Conservation (phyloP, 495 filamentous ascomycete species). For the Delitschia confertaspora region DNA sequence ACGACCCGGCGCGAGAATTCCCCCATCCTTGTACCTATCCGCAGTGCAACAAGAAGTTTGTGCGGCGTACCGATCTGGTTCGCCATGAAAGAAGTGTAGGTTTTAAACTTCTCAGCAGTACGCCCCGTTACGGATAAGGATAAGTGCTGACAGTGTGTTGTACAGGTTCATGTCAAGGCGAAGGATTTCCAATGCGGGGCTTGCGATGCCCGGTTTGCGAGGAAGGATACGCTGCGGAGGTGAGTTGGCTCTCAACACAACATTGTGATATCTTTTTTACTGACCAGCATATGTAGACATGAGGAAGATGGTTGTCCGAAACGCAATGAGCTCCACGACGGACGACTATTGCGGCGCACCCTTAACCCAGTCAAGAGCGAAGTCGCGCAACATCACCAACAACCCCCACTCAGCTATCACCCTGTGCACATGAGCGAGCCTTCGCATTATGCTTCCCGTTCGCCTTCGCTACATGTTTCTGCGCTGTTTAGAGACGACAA, state of each 20-base stretch:
- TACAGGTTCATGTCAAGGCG: conserved; percentile 64
- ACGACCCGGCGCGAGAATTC: conserved; percentile 66
- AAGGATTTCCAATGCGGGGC: conserved; percentile 61
- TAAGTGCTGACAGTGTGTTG: conserved; percentile 5
- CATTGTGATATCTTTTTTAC: neutral
- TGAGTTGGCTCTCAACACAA: conserved; percentile 34
- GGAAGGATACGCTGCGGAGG: conserved; percentile 78
- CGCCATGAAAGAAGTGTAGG: conserved; percentile 70
- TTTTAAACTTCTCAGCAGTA: conserved; percentile 33
- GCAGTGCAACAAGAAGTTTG: conserved; percentile 65
- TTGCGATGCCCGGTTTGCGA: conserved; percentile 65
- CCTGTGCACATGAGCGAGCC: too few species aligned
- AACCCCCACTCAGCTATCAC: too few species aligned
- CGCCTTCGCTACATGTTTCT: too few species aligned
- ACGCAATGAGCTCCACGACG: conserved; percentile 47
- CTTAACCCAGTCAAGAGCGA: too few species aligned
- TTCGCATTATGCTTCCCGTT: too few species aligned
- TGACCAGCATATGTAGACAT: conserved; percentile 45
- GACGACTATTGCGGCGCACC: conserved; percentile 1
- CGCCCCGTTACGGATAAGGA: neutral
- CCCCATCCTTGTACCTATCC: conserved; percentile 57
- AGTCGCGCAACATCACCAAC: too few species aligned
- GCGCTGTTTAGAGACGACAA: conserved; percentile 21
- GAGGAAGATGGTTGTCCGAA: conserved; percentile 74
- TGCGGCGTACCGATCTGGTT: conserved; percentile 75